Base-by-base conservation (phyloP, 768 basidiomycete genomes). In the Xanthoconium purpureum region DNA sequence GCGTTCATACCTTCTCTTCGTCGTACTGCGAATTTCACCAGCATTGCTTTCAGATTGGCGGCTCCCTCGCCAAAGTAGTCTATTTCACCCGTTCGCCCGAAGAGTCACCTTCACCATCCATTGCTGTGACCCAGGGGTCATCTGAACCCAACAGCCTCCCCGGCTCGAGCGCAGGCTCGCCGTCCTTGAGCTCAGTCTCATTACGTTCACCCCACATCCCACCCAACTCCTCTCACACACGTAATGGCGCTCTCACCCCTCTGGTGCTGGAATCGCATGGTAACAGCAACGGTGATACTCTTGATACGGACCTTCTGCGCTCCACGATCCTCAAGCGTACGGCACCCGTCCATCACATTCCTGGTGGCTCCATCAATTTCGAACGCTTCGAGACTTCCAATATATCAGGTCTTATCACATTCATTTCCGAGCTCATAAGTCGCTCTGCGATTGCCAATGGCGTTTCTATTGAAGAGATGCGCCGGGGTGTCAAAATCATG, bases 291-390 rank as follows among this genome's bases (percentile, higher is more conserved):
- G 39, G 33, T 14, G 61, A 73, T 39, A 47, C 70, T 24, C 68
- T 78, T 46, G 74, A 74, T 62, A 73, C 72, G 51, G 73, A 69
- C 58, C 68, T 84, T 35, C 74, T 86, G 51, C 84, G 81, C 55
- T 83, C 84, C 52, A 82, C 82, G 52, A 81, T 87, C 57, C 80
- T 91, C 40, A 85, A 84, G 58, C 83, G 84, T 50, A 84, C 84
- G 24, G 80, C 84, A 48, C 59, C 57, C 9, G 70, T 64, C 5
- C 79, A 80, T 57, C 91, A 96, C 67, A 90, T 97, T 64, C 94
- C 95, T 4, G 97, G 97, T 15, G 97, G 97, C 3, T 91, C 94
- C 47, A 84, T 99, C 69, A 99, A 98, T 74, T 99, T 98, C 67
- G 93, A 92, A 71, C 87, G 95, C 29, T 99, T 98, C 77, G 88